A percentile compares a stretch with the other conserved stretches of the same genome.
Conservation (phyloP, 2,329 filamentous ascomycete species). For the Elsinoe perseae region DNA sequence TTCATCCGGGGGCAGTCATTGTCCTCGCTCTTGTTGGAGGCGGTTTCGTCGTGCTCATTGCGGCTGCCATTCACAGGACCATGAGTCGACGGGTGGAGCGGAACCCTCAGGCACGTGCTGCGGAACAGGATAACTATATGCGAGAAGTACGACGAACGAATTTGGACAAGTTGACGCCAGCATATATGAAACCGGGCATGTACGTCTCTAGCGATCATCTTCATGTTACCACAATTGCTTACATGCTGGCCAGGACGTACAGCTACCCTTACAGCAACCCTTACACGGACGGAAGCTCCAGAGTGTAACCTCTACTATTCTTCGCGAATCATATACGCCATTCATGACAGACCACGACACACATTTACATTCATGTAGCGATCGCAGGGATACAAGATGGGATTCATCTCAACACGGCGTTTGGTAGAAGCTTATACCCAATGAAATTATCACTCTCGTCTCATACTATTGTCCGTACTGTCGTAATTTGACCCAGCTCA, state of each 20-base stretch:
- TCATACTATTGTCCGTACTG: background rate
- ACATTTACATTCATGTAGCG: background rate
- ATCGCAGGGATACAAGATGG: too few relatives aligned
- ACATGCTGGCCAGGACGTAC: background rate
- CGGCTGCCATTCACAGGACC: conserved; percentile 12
- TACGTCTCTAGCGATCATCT: background rate
- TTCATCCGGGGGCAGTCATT: background rate
- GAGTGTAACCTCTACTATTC: background rate
- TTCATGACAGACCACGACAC: background rate
- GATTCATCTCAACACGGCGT: background rate
- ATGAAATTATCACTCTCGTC: background rate
- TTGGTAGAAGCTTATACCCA: conserved; percentile 5
- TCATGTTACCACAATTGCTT: background rate
- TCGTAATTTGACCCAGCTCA: background rate
- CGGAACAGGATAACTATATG: conserved; percentile 19
- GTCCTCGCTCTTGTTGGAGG: conserved; percentile 11
- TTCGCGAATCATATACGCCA: too few relatives aligned
- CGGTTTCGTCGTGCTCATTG: conserved; percentile 9
- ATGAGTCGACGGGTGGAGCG: background rate
- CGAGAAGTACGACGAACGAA: conserved; percentile 17
- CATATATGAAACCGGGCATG: conserved; percentile 7
- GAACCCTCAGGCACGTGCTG: background rate
- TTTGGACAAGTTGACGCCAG: conserved; percentile 13
- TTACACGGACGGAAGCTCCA: conserved; percentile 4
- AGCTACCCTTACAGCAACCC: conserved; percentile 1